Percentiles rank a stretch among this genome's conserved stretches.
phyloP scores from a whole-genome alignment of 805 yeast species.

The Pichia californica region DNA sequence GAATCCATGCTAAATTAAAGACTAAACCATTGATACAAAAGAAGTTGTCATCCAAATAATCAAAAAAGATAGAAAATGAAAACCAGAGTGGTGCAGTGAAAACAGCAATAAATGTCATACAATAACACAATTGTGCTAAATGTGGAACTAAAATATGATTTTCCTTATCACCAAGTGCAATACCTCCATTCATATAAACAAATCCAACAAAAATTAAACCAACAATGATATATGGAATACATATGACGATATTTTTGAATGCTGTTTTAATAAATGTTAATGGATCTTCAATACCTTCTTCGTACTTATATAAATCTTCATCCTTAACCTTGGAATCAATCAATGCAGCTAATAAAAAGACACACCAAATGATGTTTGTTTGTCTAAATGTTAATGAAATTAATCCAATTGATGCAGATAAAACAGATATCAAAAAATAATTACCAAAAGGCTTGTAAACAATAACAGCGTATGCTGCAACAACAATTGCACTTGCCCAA shows the following conservation, averaged over 20 bases:
- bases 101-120: conserved; percentile 53
- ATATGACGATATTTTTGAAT: conserved; percentile 23
- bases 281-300: conserved; percentile 23
- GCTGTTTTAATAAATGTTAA: conserved; percentile 25
- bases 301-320: conserved; percentile 24
- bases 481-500: conserved; percentile 74
- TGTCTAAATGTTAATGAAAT: conserved; percentile 75
- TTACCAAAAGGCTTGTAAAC: conserved; percentile 24
- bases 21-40: conserved; percentile 17
- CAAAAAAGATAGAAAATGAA: conserved; percentile 33
- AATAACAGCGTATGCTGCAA: conserved; percentile 47
- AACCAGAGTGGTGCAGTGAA: conserved; percentile 76
- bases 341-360: conserved; percentile 47
- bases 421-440: conserved; percentile 18
- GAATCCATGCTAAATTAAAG: conserved; percentile 19
- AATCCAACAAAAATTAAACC: conserved; percentile 50
- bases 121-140: conserved; percentile 76
- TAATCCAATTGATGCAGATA: conserved; percentile 52
- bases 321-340: conserved; percentile 44
- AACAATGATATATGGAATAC: conserved; percentile 49
- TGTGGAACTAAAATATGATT: conserved; percentile 74
- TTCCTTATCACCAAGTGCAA: conserved; percentile 86
- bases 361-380: conserved; percentile 86
- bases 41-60: conserved; percentile 33
- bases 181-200: conserved; percentile 65